Conservation (phyloP, 2,329 filamentous ascomycete species). For the Leptodontidium sp. region DNA sequence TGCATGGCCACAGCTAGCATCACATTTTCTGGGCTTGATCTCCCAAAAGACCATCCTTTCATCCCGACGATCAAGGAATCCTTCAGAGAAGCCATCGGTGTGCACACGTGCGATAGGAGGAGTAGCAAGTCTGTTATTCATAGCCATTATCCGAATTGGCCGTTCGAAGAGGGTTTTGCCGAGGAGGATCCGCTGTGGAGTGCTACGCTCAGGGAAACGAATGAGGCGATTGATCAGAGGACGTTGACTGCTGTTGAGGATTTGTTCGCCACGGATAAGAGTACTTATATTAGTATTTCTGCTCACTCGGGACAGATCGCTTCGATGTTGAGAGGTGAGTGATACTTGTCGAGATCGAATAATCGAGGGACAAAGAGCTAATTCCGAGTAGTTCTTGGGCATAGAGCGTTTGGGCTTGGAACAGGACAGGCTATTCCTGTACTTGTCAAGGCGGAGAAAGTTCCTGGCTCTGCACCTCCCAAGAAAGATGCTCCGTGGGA, state of each 20-base stretch:
- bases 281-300: conserved; percentile 66
- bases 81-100: conserved; percentile 71
- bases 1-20: conserved; percentile 68
- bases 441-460: conserved; percentile 65
- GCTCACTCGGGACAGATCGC: conserved; percentile 67
- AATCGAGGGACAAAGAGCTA: not conserved
- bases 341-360: not conserved
- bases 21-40: conserved; percentile 63
- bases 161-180: conserved; percentile 67
- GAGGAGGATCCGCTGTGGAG: conserved; percentile 64
- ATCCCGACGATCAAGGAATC: conserved; percentile 69
- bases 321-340: conserved; percentile 54
- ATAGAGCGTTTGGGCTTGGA: conserved; percentile 67
- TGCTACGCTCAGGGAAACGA: conserved; percentile 52
- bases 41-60: conserved; percentile 62
- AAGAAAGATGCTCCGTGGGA: conserved; percentile 44
- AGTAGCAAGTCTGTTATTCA: conserved; percentile 62
- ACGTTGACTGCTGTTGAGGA: conserved; percentile 62
- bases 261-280: conserved; percentile 60
- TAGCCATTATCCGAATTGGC: conserved; percentile 59
- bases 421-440: conserved; percentile 76
- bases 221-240: conserved; percentile 57
- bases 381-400: conserved; percentile 57
- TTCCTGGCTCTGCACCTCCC: conserved; percentile 37
- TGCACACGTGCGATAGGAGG: conserved; percentile 74